These are phyloP conservation scores for Aspergillus latus DNA, from an alignment of 2,329 filamentous ascomycete genomes.

Conservation along the genomic window DNA sequence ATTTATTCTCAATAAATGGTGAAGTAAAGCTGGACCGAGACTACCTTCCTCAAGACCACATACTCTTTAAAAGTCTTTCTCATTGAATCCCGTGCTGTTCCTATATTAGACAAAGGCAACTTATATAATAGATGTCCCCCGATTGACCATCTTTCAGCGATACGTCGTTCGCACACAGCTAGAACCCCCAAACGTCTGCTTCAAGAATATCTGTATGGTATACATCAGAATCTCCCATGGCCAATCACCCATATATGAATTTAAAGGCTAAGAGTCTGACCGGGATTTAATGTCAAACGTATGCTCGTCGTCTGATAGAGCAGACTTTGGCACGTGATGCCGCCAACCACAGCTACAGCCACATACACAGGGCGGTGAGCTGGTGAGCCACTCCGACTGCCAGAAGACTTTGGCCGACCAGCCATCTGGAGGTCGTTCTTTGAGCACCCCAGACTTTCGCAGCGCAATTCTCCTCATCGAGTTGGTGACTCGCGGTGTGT, in stretches of 20 bases:
- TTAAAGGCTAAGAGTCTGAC: no score
- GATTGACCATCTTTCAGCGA: no score
- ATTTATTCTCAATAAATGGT: not conserved
- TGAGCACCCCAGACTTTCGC: slow-evolving; percentile 6
- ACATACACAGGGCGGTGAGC: slow-evolving; percentile 8
- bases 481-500: not conserved
- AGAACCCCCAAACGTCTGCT: no score
- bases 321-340: not conserved
- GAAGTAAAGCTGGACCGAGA: not conserved
- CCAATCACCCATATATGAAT: no score
- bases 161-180: no score
- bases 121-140: not conserved
- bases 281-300: no score
- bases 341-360: slow-evolving; percentile 4
- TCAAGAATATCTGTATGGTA: no score
- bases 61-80: no score
- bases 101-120: not conserved
- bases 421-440: slow-evolving; percentile 8
- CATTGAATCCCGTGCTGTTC: no score
- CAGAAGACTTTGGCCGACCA: slow-evolving; percentile 12
- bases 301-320: not conserved
- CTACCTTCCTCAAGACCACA: not conserved
- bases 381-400: slow-evolving; percentile 6
- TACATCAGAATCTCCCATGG: no score
- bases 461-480: not conserved